Evolutionary conservation across 768 basidiomycete genomes (phyloP).

Genomic region (Rhizopogon roseolus): DNA sequence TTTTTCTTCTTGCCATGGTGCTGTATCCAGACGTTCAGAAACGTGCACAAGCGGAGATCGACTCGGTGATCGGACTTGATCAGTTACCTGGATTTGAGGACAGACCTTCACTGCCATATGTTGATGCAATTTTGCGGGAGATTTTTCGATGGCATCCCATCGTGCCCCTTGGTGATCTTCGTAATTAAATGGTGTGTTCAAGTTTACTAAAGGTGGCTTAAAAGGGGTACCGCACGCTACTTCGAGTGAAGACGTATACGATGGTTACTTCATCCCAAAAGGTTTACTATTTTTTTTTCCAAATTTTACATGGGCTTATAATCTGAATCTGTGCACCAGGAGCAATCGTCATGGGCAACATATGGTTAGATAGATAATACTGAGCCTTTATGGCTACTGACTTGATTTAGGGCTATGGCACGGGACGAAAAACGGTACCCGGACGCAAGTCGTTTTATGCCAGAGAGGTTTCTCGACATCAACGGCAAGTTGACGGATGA

Average conservation of each 20-base stretch:
- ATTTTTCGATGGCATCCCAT: slow-evolving; percentile 9
- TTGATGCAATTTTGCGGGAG: slow-evolving; percentile 13
- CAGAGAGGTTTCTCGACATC: no score
- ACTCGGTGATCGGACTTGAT: slow-evolving; percentile 15
- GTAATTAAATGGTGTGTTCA: background rate
- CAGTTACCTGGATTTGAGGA: slow-evolving; percentile 8
- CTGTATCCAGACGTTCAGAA: no score
- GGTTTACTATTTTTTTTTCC: background rate
- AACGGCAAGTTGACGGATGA: no score
- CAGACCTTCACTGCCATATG: no score
- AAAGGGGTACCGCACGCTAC: background rate
- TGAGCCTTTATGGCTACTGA: no score
- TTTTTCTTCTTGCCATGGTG: no score
- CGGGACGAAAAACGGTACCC: slow-evolving; percentile 16
- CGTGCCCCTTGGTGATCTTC: slow-evolving; percentile 6
- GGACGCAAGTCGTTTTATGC: no score
- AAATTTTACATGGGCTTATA: no score
- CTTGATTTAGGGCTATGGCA: slow-evolving; percentile 11
- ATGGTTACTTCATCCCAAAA: slow-evolving; percentile 4
- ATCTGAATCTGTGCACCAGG: no score
- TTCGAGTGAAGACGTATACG: slow-evolving; percentile 1
- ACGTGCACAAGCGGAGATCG: slow-evolving; percentile 16
- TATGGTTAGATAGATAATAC: no score
- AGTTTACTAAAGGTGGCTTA: background rate
- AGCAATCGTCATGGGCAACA: no score